phyloP scores from a whole-genome alignment of 1,284 basidiomycete species.

The Vanrija pseudolonga region DNA sequence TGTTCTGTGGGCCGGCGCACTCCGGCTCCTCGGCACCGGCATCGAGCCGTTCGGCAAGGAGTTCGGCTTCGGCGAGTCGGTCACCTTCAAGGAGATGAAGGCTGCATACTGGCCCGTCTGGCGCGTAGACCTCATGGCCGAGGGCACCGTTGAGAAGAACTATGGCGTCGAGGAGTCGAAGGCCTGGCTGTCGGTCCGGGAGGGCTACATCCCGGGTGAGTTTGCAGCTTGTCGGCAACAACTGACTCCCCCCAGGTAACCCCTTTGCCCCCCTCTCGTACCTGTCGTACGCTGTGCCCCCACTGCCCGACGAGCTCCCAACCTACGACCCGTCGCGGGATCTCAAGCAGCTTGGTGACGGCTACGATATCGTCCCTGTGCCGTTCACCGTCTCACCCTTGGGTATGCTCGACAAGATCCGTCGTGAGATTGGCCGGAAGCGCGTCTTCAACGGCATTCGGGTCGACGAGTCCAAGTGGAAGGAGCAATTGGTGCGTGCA shows the following conservation, averaged over 20 bases:
- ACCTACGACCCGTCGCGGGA: constrained; percentile 36
- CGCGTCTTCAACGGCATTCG: constrained; percentile 18
- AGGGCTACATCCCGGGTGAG: constrained; percentile 40
- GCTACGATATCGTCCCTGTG: constrained; percentile 63
- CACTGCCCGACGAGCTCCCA: constrained; percentile 27
- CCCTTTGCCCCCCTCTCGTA: constrained; percentile 47
- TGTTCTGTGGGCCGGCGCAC: constrained; percentile 23
- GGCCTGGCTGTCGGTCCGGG: constrained; percentile 26
- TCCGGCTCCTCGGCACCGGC: constrained; percentile 33
- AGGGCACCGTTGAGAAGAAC: constrained; percentile 23
- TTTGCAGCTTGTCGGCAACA: background rate
- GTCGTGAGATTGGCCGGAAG: constrained; percentile 21
- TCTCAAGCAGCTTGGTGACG: constrained; percentile 60
- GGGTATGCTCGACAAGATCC: constrained; percentile 25
- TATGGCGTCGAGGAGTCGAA: constrained; percentile 12
- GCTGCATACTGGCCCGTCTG: constrained; percentile 42
- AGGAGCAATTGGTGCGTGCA: constrained; percentile 35
- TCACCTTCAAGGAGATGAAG: constrained; percentile 32
- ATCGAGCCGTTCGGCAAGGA: constrained; percentile 25
- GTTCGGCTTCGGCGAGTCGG: constrained; percentile 28
- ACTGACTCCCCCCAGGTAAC: constrained; percentile 29
- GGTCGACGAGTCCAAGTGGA: constrained; percentile 30
- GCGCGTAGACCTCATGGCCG: constrained; percentile 34
- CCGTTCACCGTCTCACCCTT: constrained; percentile 45
- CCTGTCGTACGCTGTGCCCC: constrained; percentile 40